Base-by-base conservation (phyloP, 75 land plant species). In the Selaginella moellendorffii region DNA sequence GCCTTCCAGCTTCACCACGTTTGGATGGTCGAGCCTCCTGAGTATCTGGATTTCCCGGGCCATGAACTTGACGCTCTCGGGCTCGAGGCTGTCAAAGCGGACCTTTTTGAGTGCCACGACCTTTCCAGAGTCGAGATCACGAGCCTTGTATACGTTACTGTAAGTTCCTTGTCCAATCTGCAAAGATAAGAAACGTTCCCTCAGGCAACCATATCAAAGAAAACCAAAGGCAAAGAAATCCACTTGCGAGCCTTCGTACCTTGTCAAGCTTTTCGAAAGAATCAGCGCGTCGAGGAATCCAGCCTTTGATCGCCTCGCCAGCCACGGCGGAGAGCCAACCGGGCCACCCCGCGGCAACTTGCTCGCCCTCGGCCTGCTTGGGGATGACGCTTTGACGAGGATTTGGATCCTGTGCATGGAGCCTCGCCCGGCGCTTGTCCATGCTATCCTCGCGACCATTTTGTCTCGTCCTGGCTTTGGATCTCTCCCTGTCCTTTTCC, bases 101-200 rank as follows among this genome's bases (percentile, higher is more conserved):
- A 83, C 86, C 68, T 86, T 86, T 76, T 86, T 82, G 71, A 86
- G 63, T 2, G 90, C 90, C 27, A 82, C 85, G 60, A 84, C 73
- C 63, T 84, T 87, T 31, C 79, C 79, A 56, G 84, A 78, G 28
- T 91, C 92, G 29, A 91, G 83, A 74, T 91, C 97, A 54, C 88
- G 83, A 60, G 97, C 92, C 70, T 77, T 82, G 53, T 80, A 86
- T 25, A 86, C 85, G 73, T 71, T 82, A 78, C 90, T 86, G 63
- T 86, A 87, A 36, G 92, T 91, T 56, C 97, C 92, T 71, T 90
- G 97, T 28, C 97, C 97, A 77, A 90, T 90, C 97, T 90, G 81
- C 73, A 69, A 36, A 36, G 46, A 36, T 36, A 36, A 36, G 46
- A 36, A 36, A 36, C 46, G 46, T 36, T 36, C 46, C 46, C 46